These are phyloP conservation scores for Inosperma sp. DNA, from an alignment of 768 basidiomycete genomes.

Conservation along the genomic window DNA sequence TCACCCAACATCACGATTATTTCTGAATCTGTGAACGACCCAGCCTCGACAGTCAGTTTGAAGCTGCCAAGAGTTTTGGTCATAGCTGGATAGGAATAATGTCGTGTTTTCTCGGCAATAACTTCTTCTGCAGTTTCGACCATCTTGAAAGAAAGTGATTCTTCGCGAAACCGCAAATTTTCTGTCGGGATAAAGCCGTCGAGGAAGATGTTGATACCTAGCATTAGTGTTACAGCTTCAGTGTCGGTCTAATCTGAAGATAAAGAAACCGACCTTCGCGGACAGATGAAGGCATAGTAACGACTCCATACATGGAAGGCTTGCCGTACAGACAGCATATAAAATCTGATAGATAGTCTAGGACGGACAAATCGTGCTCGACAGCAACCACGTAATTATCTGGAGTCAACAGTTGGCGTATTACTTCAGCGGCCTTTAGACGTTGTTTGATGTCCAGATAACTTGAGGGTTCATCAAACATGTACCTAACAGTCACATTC, in stretches of 20 bases:
- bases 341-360: conserved; percentile 98
- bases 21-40: conserved; percentile 97
- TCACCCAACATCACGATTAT: conserved; percentile 99
- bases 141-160: conserved; percentile 96
- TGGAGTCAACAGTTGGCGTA: conserved; percentile 77
- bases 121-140: conserved; percentile 93
- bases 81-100: conserved; percentile 93
- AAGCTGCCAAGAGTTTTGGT: conserved; percentile 93
- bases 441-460: conserved; percentile 97
- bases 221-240: conserved; percentile 5
- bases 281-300: conserved; percentile 97
- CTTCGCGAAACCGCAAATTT: conserved; percentile 96
- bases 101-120: conserved; percentile 77
- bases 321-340: conserved; percentile 98
- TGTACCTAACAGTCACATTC: too few species aligned
- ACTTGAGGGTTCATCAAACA: conserved; percentile 99
- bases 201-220: conserved; percentile 98
- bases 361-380: conserved; percentile 97
- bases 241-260: background rate
- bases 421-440: conserved; percentile 90
- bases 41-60: conserved; percentile 89
- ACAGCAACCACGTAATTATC: conserved; percentile 94
- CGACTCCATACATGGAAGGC: conserved; percentile 96
- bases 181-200: conserved; percentile 99
- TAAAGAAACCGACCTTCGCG: conserved; percentile 69